Evolutionary conservation across 1,139 yeast species (phyloP), one percentile per base, ranked within the genome.

Genomic region (Lodderomyces margitis): DNA sequence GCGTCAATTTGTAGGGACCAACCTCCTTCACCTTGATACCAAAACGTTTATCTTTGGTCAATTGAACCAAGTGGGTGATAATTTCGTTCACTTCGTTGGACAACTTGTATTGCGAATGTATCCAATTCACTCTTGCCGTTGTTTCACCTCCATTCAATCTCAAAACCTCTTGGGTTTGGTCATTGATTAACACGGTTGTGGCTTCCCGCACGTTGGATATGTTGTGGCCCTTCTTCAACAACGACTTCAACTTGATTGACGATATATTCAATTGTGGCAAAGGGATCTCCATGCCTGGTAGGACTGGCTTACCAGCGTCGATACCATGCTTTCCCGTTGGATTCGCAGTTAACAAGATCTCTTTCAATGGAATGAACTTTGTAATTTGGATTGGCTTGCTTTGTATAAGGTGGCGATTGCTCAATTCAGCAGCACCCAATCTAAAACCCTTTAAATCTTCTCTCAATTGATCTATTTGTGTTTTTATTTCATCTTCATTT

Each of bases 351-450:
- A 78, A 77, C 48, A 85, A 72, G 42, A 86, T 75, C 46, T 74
- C 74, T 50, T 76, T 78, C 58, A 86, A 71, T 39, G 94, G 88
- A 43, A 87, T 68, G 61, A 81, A 83, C 62, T 81, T 81, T 41
- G 87, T 85, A 31, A 80, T 66, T 55, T 81, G 80, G 46, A 87
- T 81, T 38, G 94, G 91, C 55, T 80, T 82, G 24, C 87, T 75
- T 40, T 83, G 83, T 45, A 88, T 80, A 55, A 92, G 73, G 59
- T 85, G 91, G 59, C 91, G 84, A 63, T 89, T 91, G 28, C 79
- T 67, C 51, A 91, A 75, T 67, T 92, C 98, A 36, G 80, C 69
- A 56, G 91, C 72, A 30, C 98, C 98, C 47, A 91, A 75, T 62
- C 84, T 80, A 48, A 81, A 75, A 25, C 76, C 66, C 53, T 72